Evolutionary conservation across 2,329 filamentous ascomycete genomes (phyloP).

Genomic region (Didymella segeticola): DNA sequence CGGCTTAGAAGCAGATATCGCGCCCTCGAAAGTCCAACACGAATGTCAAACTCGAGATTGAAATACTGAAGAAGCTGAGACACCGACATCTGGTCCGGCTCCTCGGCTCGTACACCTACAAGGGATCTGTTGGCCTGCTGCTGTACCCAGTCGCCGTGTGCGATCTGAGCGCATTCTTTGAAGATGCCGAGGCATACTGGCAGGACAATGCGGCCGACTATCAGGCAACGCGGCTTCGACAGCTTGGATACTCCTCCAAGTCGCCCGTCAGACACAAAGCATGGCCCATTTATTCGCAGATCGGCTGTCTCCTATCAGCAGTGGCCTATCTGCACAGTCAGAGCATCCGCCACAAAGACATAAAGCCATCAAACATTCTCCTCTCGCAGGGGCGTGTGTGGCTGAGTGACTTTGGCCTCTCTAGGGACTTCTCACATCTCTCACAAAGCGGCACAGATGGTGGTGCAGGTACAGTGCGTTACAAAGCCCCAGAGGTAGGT

Average conservation of each 20-base stretch:
- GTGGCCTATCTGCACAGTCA: slow-evolving; percentile 29
- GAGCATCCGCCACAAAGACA: slow-evolving; percentile 30
- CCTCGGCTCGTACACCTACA: background rate
- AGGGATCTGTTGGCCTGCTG: background rate
- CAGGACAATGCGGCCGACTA: background rate
- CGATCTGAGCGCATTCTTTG: background rate
- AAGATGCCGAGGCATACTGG: background rate
- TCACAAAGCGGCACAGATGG: slow-evolving; percentile 31
- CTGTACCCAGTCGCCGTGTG: background rate
- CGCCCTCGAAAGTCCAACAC: background rate
- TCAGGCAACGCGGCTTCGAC: background rate
- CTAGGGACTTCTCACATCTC: slow-evolving; percentile 29
- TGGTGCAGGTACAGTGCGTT: slow-evolving; percentile 28
- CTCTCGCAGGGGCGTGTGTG: slow-evolving; percentile 19
- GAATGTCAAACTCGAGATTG: background rate
- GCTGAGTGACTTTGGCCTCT: slow-evolving; percentile 30
- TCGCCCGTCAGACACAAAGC: slow-evolving; percentile 56
- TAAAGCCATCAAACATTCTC: slow-evolving; percentile 31
- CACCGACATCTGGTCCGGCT: background rate
- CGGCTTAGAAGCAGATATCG: background rate
- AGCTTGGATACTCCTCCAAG: background rate
- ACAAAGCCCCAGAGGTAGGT: slow-evolving; percentile 27
- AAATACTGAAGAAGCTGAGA: background rate
- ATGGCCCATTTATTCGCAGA: slow-evolving; percentile 18
- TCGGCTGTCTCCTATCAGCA: slow-evolving; percentile 27